These are phyloP conservation scores for Xylaria grammica DNA, from an alignment of 495 filamentous ascomycete genomes.

Conservation along the genomic window DNA sequence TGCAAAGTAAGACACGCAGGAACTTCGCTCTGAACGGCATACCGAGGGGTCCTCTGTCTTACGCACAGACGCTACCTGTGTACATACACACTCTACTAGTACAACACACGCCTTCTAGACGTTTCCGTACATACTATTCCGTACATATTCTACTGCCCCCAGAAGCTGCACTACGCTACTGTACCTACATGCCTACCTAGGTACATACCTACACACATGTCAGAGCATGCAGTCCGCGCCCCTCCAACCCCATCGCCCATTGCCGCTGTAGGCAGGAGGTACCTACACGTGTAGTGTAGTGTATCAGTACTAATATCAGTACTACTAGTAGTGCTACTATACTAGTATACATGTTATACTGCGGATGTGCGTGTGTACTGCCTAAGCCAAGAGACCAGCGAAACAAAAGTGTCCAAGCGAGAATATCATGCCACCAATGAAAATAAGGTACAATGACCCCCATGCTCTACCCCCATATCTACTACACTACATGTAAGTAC, in stretches of 20 bases:
- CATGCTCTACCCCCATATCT: background rate
- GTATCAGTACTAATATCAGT: background rate
- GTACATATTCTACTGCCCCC: too few relatives aligned
- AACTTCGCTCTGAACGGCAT: too few relatives aligned
- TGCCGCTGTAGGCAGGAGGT: constrained; percentile 11
- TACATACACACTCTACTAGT: background rate
- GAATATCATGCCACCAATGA: constrained; percentile 4
- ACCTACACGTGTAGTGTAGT: background rate
- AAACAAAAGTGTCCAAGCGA: constrained; percentile 10
- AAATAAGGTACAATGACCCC: too few relatives aligned
- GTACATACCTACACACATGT: too few relatives aligned
- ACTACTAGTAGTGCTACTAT: background rate
- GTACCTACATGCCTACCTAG: too few relatives aligned
- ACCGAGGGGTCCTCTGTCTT: too few relatives aligned
- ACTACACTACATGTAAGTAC: too few relatives aligned
- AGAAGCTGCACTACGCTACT: too few relatives aligned
- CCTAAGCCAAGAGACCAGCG: constrained; percentile 11
- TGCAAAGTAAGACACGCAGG: too few relatives aligned
- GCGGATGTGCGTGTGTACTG: too few relatives aligned
- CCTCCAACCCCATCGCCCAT: background rate
- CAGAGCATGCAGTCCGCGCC: background rate
- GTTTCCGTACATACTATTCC: background rate
- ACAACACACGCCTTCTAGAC: constrained; percentile 1
- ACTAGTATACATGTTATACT: background rate
- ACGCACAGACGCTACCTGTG: background rate